phyloP scores from a whole-genome alignment of 768 basidiomycete genomes.

The Termitomyces sp. region DNA sequence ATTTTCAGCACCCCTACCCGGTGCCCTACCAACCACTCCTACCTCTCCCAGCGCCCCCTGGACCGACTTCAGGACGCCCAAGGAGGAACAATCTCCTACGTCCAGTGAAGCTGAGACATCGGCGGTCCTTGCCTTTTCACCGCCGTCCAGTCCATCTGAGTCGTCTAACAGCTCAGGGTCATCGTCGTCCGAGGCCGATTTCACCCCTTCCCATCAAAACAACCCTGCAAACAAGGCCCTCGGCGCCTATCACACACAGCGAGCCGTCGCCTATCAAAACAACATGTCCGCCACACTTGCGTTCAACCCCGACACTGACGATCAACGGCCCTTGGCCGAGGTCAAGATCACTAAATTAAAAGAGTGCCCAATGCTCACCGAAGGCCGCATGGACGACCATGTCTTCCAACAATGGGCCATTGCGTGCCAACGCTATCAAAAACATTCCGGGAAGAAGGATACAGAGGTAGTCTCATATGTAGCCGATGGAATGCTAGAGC shows the following conservation, averaged over 20 bases:
- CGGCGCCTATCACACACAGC: neutral
- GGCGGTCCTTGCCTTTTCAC: neutral
- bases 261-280: too few species aligned
- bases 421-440: constrained; percentile 1
- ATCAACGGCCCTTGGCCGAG: constrained; percentile 7
- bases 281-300: too few species aligned
- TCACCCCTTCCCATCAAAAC: neutral
- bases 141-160: neutral
- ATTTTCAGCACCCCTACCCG: neutral
- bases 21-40: too few species aligned
- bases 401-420: too few species aligned
- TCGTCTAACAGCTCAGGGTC: neutral
- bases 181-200: neutral
- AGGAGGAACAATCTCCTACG: neutral
- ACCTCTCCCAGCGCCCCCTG: too few species aligned
- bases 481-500: constrained; percentile 20
- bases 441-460: constrained; percentile 16
- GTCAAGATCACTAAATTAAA: constrained; percentile 11
- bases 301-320: neutral
- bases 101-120: too few species aligned
- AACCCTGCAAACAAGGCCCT: neutral
- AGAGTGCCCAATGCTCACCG: constrained; percentile 16
- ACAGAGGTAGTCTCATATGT: constrained; percentile 18
- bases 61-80: neutral
- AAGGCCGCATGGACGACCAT: too few species aligned